Conservation (phyloP, 176 grass and related monocot species). For the Zoysia pacifica region DNA sequence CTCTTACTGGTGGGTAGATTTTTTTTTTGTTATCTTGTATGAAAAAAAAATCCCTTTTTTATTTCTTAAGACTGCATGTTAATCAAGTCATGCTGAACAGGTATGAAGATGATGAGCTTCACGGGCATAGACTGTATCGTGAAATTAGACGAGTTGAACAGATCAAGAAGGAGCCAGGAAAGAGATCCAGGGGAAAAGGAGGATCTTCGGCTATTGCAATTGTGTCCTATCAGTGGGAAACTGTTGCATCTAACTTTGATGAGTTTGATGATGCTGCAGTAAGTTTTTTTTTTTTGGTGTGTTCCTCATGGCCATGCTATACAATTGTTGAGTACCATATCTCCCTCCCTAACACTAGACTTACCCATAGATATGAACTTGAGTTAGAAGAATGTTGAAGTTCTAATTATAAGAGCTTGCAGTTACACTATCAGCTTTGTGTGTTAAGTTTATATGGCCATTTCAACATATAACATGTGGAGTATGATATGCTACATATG, state of each 20-base stretch:
- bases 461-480: background rate
- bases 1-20: conserved; percentile 76
- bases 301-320: conserved; percentile 6
- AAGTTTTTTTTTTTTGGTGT: conserved; percentile 49
- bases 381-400: background rate
- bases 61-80: conserved; percentile 28
- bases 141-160: conserved; percentile 91
- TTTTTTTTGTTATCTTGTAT: conserved; percentile 10
- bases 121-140: conserved; percentile 96
- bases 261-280: conserved; percentile 95
- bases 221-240: conserved; percentile 90
- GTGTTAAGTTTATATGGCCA: background rate
- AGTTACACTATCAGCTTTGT: background rate
- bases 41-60: conserved; percentile 1
- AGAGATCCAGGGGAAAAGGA: conserved; percentile 74
- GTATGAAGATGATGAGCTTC: conserved; percentile 97
- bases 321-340: background rate
- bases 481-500: conserved; percentile 12
- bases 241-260: conserved; percentile 91
- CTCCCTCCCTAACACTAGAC: background rate
- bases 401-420: background rate
- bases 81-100: conserved; percentile 47
- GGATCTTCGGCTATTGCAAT: conserved; percentile 47
- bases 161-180: conserved; percentile 59
- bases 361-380: background rate